A percentile compares a stretch with the other conserved stretches of the same genome.
Conservation (phyloP, 2,329 filamentous ascomycete species). For the Huntiella omanensis region DNA sequence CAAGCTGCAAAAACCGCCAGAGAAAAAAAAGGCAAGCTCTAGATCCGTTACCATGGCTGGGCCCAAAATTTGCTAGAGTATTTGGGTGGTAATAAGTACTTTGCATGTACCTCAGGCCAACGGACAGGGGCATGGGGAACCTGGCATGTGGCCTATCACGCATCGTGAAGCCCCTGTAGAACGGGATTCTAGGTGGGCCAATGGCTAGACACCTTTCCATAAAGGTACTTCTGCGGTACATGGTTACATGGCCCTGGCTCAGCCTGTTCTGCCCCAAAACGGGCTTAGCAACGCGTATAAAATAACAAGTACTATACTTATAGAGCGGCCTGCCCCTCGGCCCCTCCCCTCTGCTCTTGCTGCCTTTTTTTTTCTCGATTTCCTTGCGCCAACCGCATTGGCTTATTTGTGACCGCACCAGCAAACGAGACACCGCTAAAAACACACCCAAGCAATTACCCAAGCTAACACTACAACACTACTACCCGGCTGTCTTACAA, state of each 20-base stretch:
- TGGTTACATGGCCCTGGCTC: constrained; percentile 1
- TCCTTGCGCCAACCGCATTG: constrained; percentile 6
- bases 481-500: neutral
- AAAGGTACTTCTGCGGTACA: constrained; percentile 10
- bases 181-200: constrained; percentile 1
- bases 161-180: neutral
- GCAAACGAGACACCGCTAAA: neutral
- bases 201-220: neutral
- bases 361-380: constrained; percentile 8
- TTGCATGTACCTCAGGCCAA: constrained; percentile 10
- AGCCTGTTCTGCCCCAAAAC: neutral
- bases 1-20: neutral
- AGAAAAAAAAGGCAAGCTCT: constrained; percentile 3
- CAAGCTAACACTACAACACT: neutral
- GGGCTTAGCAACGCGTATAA: constrained; percentile 21
- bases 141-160: neutral
- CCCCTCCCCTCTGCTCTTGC: constrained; percentile 11
- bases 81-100: constrained; percentile 6
- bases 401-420: neutral
- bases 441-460: neutral
- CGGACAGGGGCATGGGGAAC: neutral
- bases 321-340: constrained; percentile 26
- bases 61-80: neutral
- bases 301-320: constrained; percentile 26
- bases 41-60: constrained; percentile 1